Base-by-base conservation (phyloP, 805 yeast species). In the Candida silvatica region DNA sequence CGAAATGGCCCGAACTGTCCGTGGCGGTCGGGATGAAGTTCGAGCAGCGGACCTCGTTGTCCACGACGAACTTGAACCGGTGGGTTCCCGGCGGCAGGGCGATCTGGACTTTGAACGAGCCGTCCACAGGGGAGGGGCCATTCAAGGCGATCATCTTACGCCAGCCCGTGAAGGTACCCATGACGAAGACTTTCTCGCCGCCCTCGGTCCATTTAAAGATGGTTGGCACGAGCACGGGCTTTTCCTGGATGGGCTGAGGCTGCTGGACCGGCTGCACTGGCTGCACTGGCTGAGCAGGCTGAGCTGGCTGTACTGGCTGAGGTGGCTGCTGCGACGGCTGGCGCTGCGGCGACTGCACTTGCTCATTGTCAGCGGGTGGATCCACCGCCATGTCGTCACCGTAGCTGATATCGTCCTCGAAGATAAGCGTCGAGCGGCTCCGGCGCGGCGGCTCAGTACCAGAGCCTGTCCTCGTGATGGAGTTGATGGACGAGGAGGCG, bases 151-250 rank as follows among this genome's bases (percentile, higher is more conserved):
- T 88, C 97, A 92, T 90, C 59, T 88, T 90, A 46, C 96, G 69
- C 97, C 98, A 92, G 3, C 95, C 96, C 0, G 98, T 92, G 60
- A 90, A 90, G 1, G 97, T 83, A 33, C 98, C 98, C 24, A 97
- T 92, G 11, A 90, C 95, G 56, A 87, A 92, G 2, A 92, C 97
- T 49, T 83, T 83, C 33, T 74, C 74, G 41, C 98, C 98, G n/a
- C 97, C 97, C 58, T 90, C 95, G 14, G 77, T 78, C 98, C 98
- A 90, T 44, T 75, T 76, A 38, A 87, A 80, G 37, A 80, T 87
- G 1, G 86, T 67, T 1, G 77, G 77, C 27, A 57, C 54, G 24
- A 58, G 37, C 4, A 43, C 42, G 8, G 55, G 53, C 18, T 49
- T 56, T 8, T 12, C 24, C 12, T 22, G 24, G 7, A 22, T 12